phyloP scores from a whole-genome alignment of 345 rosid genomes.

The Lepidium didymum region DNA sequence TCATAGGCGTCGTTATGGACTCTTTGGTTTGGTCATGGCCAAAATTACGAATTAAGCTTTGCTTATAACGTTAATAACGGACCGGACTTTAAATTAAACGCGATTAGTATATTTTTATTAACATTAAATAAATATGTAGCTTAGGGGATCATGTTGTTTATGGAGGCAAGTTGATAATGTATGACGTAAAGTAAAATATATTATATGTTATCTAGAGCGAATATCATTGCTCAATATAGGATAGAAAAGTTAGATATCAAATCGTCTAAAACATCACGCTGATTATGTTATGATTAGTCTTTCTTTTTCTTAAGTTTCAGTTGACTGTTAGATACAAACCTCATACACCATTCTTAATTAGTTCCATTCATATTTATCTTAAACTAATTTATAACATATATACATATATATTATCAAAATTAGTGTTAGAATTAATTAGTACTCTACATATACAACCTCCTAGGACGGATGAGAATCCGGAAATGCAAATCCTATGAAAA shows the following conservation, averaged over 20 bases:
- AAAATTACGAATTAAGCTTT: conserved; percentile 2
- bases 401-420: background rate
- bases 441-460: conserved; percentile 10
- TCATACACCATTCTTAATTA: background rate
- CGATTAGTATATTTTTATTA: background rate
- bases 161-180: conserved; percentile 22
- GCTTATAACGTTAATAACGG: conserved; percentile 25
- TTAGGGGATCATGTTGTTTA: conserved; percentile 12
- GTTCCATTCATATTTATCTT: background rate
- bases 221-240: background rate
- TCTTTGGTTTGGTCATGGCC: conserved; percentile 18
- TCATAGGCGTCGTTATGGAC: conserved; percentile 24
- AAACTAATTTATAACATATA: background rate
- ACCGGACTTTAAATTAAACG: background rate
- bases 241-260: background rate
- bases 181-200: conserved; percentile 4
- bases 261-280: background rate
- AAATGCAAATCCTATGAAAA: conserved; percentile 21
- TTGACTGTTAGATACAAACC: background rate
- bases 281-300: background rate
- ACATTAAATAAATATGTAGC: background rate
- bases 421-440: background rate
- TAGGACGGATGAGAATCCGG: conserved; percentile 35
- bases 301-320: background rate
- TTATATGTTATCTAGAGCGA: background rate